Evolutionary conservation across 2,329 filamentous ascomycete species (phyloP), one percentile per base, ranked within the genome.

Genomic region (Rutstroemia sydowiana): DNA sequence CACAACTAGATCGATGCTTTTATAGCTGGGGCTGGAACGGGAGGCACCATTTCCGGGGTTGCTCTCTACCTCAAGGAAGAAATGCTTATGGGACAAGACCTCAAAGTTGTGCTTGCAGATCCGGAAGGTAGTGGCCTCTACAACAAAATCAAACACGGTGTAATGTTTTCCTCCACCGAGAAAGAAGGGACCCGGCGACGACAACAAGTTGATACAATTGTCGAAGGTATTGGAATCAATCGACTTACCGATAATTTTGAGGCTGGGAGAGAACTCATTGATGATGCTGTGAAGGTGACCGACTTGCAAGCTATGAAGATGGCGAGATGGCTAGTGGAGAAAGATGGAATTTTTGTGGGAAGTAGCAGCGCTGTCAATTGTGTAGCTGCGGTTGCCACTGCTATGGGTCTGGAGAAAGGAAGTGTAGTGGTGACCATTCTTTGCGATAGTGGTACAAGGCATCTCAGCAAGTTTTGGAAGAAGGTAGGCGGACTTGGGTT

Each of bases 301-400:
- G 95, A 98, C 68, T 80, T 82, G 45, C 91, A 98, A 73, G 93
- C 93, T 11, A 82, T 88, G 66, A 78, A 77, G 50, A 98, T 98
- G 93, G 93, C 92, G n/a, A 77, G 88, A 57, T 97, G 90, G 89
- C 72, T 98, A 37, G 92, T 96, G 8, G 91, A 97, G 71, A 86
- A 91, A 57, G 93, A 98, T 68, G 93, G 93, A 7, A 84, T 98
- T 48, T 98, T 98, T 64, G 77, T 91, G 37, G 95, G 93, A 8
- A 95, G 91, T 67, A 95, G 89, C 67, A 95, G 87, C 68, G 87
- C 91, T n/a, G 92, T 98, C 48, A 98, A 98, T 68, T 95, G 91
- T 76, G 86, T 88, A 39, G 88, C 87, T 4, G 86, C 88, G 20
- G 83, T 87, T 9, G 77, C 77, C 46, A 75, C 84, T 3, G 87